Evolutionary conservation across 2,329 filamentous ascomycete genomes (phyloP), one percentile per base, ranked within the genome.

Genomic region (Clarireedia sp.): DNA sequence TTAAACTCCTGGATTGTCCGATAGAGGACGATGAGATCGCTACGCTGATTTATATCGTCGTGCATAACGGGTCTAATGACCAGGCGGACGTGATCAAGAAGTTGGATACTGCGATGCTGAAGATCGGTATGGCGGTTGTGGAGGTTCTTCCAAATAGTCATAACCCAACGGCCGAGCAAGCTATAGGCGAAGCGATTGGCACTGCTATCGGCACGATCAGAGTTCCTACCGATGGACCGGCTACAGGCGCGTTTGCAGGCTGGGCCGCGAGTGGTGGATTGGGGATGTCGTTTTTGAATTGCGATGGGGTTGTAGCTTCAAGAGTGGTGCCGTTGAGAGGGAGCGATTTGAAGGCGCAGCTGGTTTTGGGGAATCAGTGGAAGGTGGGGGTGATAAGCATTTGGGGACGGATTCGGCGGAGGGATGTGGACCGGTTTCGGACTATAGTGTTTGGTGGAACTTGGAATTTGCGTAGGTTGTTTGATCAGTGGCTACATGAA

Each of bases 201-300:
- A n/a, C 40, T n/a, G 50, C 40, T 12, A 46, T 52, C 2, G 19
- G 49, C 7, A 24, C 17, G 41, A 29, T 24, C 1, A 24, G 24
- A 5, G 49, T 51, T 5, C 49, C 26, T 12, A 10, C 45, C 5
- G 45, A 41, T 21, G 26, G 36, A 23, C n/a, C 40, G 3, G 49
- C 49, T 14, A 23, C 46, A 33, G 17, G 38, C 14, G 17, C 40
- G 9, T 52, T 52, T 17, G 26, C 43, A 24, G 49, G 49, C 9
- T 52, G 49, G 38, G 49, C 49, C 2, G 19, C 29, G 12, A 52
- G 49, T 19, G 49, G 40, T 17, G 49, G 49, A 2, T n/a, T 52
- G 2, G 40, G 40, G 7, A 17, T 52, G 49, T 29, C 49, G 16
- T 52, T 52, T 16, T 33, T 52, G 49, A 52, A 52, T 14, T 52